Conservation (phyloP, 345 rosid species). For the Cardamine occulta region DNA sequence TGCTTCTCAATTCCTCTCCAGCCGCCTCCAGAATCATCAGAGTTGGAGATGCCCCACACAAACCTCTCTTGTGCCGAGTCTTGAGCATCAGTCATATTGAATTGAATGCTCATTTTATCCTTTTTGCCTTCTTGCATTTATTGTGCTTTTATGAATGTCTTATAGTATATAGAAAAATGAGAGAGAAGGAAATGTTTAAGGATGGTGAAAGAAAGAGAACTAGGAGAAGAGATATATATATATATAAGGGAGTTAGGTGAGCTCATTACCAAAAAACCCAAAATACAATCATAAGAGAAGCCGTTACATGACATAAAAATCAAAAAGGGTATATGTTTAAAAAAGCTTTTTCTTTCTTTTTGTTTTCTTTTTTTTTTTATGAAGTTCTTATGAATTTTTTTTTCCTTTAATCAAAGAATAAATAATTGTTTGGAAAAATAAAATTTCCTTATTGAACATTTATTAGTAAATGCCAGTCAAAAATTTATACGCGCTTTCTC, state of each 20-base stretch:
- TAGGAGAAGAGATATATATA: slow-evolving; percentile 24
- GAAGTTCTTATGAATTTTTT: neutral
- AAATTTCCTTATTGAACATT: neutral
- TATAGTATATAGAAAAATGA: neutral
- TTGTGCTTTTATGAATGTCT: slow-evolving; percentile 24
- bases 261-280: slow-evolving; percentile 42
- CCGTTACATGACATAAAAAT: slow-evolving; percentile 60
- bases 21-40: slow-evolving; percentile 42
- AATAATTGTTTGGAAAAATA: neutral
- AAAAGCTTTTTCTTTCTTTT: neutral
- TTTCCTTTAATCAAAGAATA: neutral
- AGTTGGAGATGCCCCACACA: slow-evolving; percentile 50
- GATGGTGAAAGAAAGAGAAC: slow-evolving; percentile 38
- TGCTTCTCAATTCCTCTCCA: neutral
- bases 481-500: neutral
- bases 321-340: slow-evolving; percentile 40
- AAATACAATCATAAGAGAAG: slow-evolving; percentile 66
- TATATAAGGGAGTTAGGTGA: slow-evolving; percentile 16
- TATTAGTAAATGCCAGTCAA: neutral
- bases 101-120: slow-evolving; percentile 32
- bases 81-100: slow-evolving; percentile 36
- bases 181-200: slow-evolving; percentile 31
- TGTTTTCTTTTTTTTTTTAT: slow-evolving; percentile 2
- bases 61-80: slow-evolving; percentile 43
- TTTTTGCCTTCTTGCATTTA: slow-evolving; percentile 30